Evolutionary conservation across 306 rosid species (phyloP).

Genomic region (apple (Malus domestica)): DNA sequence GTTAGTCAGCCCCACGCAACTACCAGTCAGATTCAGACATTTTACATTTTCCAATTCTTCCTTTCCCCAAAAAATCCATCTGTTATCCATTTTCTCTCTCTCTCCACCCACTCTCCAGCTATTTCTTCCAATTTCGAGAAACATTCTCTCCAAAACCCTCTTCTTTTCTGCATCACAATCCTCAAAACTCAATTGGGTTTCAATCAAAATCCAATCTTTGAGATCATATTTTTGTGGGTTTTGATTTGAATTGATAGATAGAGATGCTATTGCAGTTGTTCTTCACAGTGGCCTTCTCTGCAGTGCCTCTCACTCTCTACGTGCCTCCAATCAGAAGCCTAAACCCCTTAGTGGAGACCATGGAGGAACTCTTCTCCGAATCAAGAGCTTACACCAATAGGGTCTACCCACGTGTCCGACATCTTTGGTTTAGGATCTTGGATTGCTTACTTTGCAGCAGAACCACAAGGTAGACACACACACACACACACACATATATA

Average conservation of each 20-base stretch:
- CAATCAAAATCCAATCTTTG: neutral
- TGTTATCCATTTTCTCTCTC: neutral
- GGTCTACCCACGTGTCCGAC: constrained; percentile 54
- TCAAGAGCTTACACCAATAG: constrained; percentile 38
- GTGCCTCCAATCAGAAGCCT: constrained; percentile 76
- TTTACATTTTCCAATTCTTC: neutral
- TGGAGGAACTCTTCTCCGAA: constrained; percentile 53
- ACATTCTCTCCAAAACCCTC: constrained; percentile 4
- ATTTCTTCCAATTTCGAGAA: constrained; percentile 16
- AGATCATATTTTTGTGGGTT: neutral
- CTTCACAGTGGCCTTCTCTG: constrained; percentile 74
- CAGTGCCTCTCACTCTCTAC: constrained; percentile 70
- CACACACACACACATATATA: no score
- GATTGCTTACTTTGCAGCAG: constrained; percentile 53
- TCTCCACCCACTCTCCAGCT: neutral
- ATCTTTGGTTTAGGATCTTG: constrained; percentile 57
- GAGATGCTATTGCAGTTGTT: constrained; percentile 45
- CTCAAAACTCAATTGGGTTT: neutral
- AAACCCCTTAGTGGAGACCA: constrained; percentile 57
- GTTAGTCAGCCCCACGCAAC: neutral
- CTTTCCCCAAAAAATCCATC: neutral
- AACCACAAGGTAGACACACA: constrained; percentile 36
- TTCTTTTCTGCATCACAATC: neutral
- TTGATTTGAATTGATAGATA: neutral
- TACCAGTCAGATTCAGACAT: neutral